Base-by-base conservation (phyloP, 192 early-diverging fungal genomes). In the Coemansia pectinata region DNA sequence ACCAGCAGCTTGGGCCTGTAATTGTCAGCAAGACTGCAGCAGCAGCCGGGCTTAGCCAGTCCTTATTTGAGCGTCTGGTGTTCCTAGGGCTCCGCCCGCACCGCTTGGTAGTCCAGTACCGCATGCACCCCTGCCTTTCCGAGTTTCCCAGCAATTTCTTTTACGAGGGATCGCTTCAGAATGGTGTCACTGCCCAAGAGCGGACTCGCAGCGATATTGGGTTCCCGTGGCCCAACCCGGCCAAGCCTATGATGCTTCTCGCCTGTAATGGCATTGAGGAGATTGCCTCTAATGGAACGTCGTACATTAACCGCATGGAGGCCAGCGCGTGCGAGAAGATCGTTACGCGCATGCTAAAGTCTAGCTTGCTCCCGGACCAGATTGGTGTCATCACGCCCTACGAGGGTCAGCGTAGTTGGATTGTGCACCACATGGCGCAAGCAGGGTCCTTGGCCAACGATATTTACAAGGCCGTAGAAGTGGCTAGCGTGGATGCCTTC, bases 141-240 rank as follows among this genome's bases (percentile, higher is more conserved):
- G 97, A 96, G 83, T 99, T 98, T 72, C 96, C 98, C 2, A 95
- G 93, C 71, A 99, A 99, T 77, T 96, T 97, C 92, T 98, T 99
- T 70, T 99, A 99, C 73, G 98, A 99, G 78, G 98, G 98, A 14
- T 94, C 94, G 19, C 85, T 98, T 34, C 94, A 97, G 78, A 98
- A 99, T 67, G 98, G 98, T 60, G 94, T 99, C 39, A 96, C 97
- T 0, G 89, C 91, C 2, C 89, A 88, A 48, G 96, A 99, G 71
- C 93, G 98, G 67, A 78, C 93, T 31, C 89, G 96, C 33, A 90
- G 87, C 67, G 86, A 92, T 48, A 84, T 96, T 40, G 96, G 95
- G 33, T 98, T 98, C 83, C 97, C 97, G 2, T 99, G 98, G 98
- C 98, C 98, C 10, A 88, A 89, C 11, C 92, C 93, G 0, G 94